phyloP scores from a whole-genome alignment of 2,329 filamentous ascomycete genomes.

The Zasmidium angulare region DNA sequence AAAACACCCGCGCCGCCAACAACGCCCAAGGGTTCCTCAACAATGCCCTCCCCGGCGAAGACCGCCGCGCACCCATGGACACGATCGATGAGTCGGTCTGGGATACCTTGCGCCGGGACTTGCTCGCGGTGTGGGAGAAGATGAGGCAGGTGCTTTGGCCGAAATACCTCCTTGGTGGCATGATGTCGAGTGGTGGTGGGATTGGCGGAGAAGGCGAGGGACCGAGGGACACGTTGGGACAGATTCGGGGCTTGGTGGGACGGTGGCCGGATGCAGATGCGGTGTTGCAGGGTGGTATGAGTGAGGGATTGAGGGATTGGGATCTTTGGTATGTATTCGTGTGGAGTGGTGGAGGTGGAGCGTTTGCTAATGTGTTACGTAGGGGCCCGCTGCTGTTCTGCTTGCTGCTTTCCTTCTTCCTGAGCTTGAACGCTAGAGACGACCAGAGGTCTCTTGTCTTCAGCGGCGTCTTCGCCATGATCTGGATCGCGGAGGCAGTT shows the following conservation, averaged over 20 bases:
- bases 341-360: not conserved
- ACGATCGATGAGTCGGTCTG: constrained; percentile 97
- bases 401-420: constrained; percentile 78
- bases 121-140: constrained; percentile 94
- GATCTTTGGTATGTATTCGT: constrained; percentile 70
- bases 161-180: constrained; percentile 79
- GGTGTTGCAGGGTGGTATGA: constrained; percentile 71
- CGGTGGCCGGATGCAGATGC: constrained; percentile 68
- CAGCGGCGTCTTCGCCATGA: constrained; percentile 91
- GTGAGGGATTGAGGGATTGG: constrained; percentile 89
- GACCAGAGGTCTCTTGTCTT: constrained; percentile 89
- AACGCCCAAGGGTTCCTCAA: constrained; percentile 81
- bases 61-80: constrained; percentile 82
- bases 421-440: constrained; percentile 76
- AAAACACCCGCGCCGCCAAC: constrained; percentile 53
- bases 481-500: constrained; percentile 95
- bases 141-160: constrained; percentile 96
- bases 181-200: constrained; percentile 59
- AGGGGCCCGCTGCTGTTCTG: constrained; percentile 94
- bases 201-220: constrained; percentile 52
- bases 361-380: constrained; percentile 22
- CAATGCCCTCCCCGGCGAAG: constrained; percentile 86
- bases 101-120: constrained; percentile 91
- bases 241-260: constrained; percentile 57
- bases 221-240: constrained; percentile 42